Percentiles rank a stretch among this genome's conserved stretches.
Conservation (phyloP, 1,284 basidiomycete species). For the Chondrostereum purpureum region DNA sequence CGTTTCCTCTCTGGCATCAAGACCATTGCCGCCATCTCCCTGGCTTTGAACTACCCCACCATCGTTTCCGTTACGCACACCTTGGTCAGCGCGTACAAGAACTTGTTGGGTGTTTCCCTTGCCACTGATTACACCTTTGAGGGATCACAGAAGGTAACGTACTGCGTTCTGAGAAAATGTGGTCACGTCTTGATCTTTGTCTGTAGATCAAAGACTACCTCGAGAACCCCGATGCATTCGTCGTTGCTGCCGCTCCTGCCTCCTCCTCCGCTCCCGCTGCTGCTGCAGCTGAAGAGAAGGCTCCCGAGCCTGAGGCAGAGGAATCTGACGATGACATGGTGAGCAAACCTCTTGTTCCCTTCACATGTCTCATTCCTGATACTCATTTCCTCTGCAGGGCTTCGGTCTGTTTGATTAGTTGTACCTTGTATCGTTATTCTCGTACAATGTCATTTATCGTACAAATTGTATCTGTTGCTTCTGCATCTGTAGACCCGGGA, state of each 20-base stretch:
- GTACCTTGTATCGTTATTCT: not conserved
- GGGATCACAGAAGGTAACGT: slow-evolving; percentile 82
- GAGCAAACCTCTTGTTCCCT: too few relatives aligned
- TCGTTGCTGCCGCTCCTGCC: slow-evolving; percentile 59
- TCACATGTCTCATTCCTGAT: not conserved
- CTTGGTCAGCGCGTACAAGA: slow-evolving; percentile 99
- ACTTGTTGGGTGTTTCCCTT: slow-evolving; percentile 86
- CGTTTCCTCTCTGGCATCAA: slow-evolving; percentile 92
- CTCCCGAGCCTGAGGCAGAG: slow-evolving; percentile 75
- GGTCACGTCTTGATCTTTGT: slow-evolving; percentile 21
- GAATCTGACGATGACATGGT: slow-evolving; percentile 80
- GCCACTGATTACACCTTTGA: slow-evolving; percentile 96
- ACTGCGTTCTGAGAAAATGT: slow-evolving; percentile 9
- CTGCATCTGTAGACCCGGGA: too few relatives aligned
- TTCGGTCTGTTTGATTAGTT: slow-evolving; percentile 84
- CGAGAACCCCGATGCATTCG: slow-evolving; percentile 96
- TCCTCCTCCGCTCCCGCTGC: slow-evolving; percentile 45
- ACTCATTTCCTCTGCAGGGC: slow-evolving; percentile 36
- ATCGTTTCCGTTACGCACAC: slow-evolving; percentile 91
- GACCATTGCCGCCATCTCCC: slow-evolving; percentile 92
- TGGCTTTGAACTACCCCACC: slow-evolving; percentile 95
- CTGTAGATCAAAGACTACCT: slow-evolving; percentile 91
- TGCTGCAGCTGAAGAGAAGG: slow-evolving; percentile 46
- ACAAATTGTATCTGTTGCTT: too few relatives aligned
- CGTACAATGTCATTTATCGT: too few relatives aligned